A percentile compares a stretch with the other conserved stretches of the same genome.
phyloP scores from a whole-genome alignment of 2,329 filamentous ascomycete species.

The Cercospora berteroae region DNA sequence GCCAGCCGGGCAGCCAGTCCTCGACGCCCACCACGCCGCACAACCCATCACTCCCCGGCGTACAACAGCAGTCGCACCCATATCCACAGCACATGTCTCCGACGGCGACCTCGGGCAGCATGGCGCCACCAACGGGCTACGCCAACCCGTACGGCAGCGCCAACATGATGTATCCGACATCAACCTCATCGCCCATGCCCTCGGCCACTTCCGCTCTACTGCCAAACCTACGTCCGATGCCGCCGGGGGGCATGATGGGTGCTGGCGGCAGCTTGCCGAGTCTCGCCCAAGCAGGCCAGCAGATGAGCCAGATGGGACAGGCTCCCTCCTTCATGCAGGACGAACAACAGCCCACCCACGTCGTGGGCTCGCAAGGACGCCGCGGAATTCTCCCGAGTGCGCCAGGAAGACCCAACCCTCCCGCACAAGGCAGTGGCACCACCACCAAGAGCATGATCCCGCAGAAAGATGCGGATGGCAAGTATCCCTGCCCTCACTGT shows the following conservation, averaged over 20 bases:
- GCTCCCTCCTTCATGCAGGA: slow-evolving; percentile 39
- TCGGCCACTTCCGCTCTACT: slow-evolving; percentile 32
- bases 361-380: slow-evolving; percentile 90
- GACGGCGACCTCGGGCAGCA: slow-evolving; percentile 34
- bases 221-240: slow-evolving; percentile 44
- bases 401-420: slow-evolving; percentile 77
- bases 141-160: slow-evolving; percentile 33
- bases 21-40: slow-evolving; percentile 38
- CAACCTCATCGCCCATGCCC: slow-evolving; percentile 35
- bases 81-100: slow-evolving; percentile 13
- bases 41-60: slow-evolving; percentile 35
- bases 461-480: slow-evolving; percentile 93
- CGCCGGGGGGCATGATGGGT: slow-evolving; percentile 41
- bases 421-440: slow-evolving; percentile 61
- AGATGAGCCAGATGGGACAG: slow-evolving; percentile 33
- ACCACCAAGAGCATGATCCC: slow-evolving; percentile 76
- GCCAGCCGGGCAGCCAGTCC: slow-evolving; percentile 33
- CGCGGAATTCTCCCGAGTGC: slow-evolving; percentile 89
- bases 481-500: slow-evolving; percentile 97
- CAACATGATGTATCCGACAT: slow-evolving; percentile 35
- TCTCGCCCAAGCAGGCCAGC: slow-evolving; percentile 34
- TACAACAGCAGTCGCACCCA: slow-evolving; percentile 19
- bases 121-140: slow-evolving; percentile 38
- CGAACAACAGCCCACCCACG: slow-evolving; percentile 68
- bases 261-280: slow-evolving; percentile 37